Conservation (phyloP, 768 basidiomycete species). For the Tulasnella sp. region DNA sequence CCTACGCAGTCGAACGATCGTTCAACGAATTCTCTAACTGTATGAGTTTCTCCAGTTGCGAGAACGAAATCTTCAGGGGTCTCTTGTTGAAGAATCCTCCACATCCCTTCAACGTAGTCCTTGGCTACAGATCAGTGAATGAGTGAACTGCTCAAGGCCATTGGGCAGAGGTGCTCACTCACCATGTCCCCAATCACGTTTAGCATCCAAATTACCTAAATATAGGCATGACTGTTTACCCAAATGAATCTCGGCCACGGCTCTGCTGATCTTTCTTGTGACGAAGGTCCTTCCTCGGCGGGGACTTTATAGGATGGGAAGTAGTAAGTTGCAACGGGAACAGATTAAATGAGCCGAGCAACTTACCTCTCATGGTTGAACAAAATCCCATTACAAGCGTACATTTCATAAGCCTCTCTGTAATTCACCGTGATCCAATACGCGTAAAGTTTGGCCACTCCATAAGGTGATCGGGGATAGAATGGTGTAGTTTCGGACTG, state of each 20-base stretch:
- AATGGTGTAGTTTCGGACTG: slow-evolving; percentile 95
- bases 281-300: slow-evolving; percentile 91
- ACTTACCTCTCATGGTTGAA: slow-evolving; percentile 80
- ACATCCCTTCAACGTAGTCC: slow-evolving; percentile 91
- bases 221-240: slow-evolving; percentile 86
- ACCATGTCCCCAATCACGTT: slow-evolving; percentile 98
- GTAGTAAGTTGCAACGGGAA: background rate
- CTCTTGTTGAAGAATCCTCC: slow-evolving; percentile 87
- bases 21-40: slow-evolving; percentile 84
- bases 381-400: slow-evolving; percentile 89
- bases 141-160: background rate
- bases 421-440: slow-evolving; percentile 89
- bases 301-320: slow-evolving; percentile 37
- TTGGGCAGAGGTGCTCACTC: slow-evolving; percentile 20
- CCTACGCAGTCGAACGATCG: slow-evolving; percentile 65
- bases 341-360: background rate
- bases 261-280: slow-evolving; percentile 85
- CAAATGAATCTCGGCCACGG: slow-evolving; percentile 80
- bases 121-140: slow-evolving; percentile 19
- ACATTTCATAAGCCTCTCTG: slow-evolving; percentile 93
- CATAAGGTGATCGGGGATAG: slow-evolving; percentile 96
- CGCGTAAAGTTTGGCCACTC: slow-evolving; percentile 86
- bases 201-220: slow-evolving; percentile 86
- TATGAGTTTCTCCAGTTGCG: slow-evolving; percentile 91
- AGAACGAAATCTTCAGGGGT: slow-evolving; percentile 81